Evolutionary conservation across 208 protist species (phyloP), one percentile per base, ranked within the genome.

Genomic region (Herpetomonas tarakana): DNA sequence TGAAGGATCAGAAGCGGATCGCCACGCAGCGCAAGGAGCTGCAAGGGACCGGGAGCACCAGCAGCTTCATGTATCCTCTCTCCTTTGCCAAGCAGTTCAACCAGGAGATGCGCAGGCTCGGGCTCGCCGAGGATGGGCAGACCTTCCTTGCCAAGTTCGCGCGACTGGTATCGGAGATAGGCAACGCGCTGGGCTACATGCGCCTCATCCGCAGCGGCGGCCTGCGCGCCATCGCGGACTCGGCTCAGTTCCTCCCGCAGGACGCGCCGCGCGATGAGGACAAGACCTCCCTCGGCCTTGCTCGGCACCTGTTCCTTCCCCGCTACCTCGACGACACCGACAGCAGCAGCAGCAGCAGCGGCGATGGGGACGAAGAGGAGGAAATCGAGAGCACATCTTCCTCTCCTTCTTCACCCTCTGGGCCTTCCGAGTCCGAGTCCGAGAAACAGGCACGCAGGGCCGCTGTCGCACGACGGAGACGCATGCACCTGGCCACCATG

Each of bases 161-260:
- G 30, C 68, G 89, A 12, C 80, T 99, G 9, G 91, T 99, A 49
- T 97, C 96, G n/a, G 90, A 99, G 58, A 98, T 99, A 68, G 98
- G 96, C 46, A 99, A 99, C 73, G 95, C 95, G 11, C 84, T 99
- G 56, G 98, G 97, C n/a, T 99, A 98, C 68, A 94, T 99, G 70
- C 83, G 97, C 18, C 91, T 98, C 70, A 87, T 99, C 58, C 81
- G 91, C 18, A 88, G 87, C 59, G 92, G 92, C 29, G 88, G 89
- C 28, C 64, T 98, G 2, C 76, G 89, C 16, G 94, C 95, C 26
- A 84, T 91, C 49, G 76, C 78, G 22, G 93, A 97, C 30, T 83
- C 94, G 1, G 96, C 97, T 18, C 78, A 76, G 26, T 98, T 97
- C 61, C 78, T 98, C 28, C 96, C 97, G 2, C n/a, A 64, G 76